These are phyloP conservation scores for Rhodamnia argentea DNA, from an alignment of 345 rosid genomes.

Conservation along the genomic window DNA sequence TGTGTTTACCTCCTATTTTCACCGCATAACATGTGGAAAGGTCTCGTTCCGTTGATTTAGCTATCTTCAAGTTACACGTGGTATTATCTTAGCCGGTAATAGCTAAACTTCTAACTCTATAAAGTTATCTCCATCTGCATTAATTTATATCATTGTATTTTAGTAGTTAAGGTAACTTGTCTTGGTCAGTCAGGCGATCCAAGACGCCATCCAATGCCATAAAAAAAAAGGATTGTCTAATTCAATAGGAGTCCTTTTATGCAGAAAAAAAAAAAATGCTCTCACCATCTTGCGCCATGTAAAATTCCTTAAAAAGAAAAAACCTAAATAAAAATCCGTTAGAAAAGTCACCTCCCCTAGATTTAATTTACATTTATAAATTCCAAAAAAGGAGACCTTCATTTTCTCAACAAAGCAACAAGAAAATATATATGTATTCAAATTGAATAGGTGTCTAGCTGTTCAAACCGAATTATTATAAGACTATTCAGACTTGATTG, in stretches of 20 bases:
- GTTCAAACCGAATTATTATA: not conserved
- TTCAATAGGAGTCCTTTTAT: not conserved
- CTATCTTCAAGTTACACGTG: not conserved
- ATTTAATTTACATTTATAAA: not conserved
- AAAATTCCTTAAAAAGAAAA: not conserved
- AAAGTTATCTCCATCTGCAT: not conserved
- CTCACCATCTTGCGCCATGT: not conserved
- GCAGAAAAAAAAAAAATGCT: not conserved
- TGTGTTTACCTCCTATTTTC: not conserved
- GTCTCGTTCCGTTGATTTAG: not conserved
- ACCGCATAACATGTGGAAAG: not conserved
- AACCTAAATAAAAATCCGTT: not conserved
- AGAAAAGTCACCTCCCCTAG: not conserved
- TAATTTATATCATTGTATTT: not conserved
- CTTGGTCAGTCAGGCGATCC: not conserved
- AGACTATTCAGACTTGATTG: not conserved
- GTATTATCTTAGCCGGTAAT: not conserved
- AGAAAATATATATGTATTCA: too few relatives aligned
- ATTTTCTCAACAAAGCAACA: too few relatives aligned
- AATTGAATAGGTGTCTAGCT: not conserved
- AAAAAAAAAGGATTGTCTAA: not conserved
- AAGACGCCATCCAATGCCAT: not conserved
- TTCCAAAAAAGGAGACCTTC: not conserved
- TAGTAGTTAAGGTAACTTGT: not conserved
- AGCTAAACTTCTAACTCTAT: not conserved